A percentile compares a stretch with the other conserved stretches of the same genome.
Evolutionary conservation across 768 basidiomycete genomes (phyloP).

Genomic region (Leccinum subgranulosum): DNA sequence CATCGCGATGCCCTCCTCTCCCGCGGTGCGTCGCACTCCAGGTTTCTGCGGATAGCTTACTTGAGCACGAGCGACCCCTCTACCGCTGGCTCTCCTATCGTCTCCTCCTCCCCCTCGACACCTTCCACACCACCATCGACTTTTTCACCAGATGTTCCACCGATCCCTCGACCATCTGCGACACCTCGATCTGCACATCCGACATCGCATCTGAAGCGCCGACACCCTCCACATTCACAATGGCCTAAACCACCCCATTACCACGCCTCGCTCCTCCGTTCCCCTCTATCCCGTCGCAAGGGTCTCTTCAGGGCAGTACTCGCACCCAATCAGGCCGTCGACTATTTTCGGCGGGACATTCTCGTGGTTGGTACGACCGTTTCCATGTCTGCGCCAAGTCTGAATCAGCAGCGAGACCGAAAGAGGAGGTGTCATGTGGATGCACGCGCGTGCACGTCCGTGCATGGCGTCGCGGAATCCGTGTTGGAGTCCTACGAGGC

Average conservation of each 20-base stretch:
- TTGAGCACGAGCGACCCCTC: constrained; percentile 8
- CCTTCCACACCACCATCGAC: not conserved
- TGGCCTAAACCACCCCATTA: constrained; percentile 30
- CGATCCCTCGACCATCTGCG: constrained; percentile 2
- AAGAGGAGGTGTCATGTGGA: not conserved
- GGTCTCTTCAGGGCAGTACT: constrained; percentile 25
- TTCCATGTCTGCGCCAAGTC: not conserved
- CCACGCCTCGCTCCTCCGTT: constrained; percentile 26
- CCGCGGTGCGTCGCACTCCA: constrained; percentile 26
- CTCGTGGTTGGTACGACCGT: not conserved
- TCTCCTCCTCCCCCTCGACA: not conserved
- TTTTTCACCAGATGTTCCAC: not conserved
- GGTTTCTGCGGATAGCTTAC: constrained; percentile 26
- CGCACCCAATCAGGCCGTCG: constrained; percentile 16
- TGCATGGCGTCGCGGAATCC: constrained; percentile 11
- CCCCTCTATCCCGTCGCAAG: constrained; percentile 23
- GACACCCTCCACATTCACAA: constrained; percentile 2
- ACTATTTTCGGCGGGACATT: constrained; percentile 27
- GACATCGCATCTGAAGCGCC: constrained; percentile 6
- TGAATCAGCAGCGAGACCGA: not conserved
- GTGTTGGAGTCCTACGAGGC: constrained; percentile 26
- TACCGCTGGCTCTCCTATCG: not conserved
- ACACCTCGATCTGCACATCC: constrained; percentile 9
- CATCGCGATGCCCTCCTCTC: constrained; percentile 21
- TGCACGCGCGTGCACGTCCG: not conserved